Evolutionary conservation across 2,329 filamentous ascomycete species (phyloP), one percentile per base, ranked within the genome.

Genomic region (Hymenoscyphus repandus): DNA sequence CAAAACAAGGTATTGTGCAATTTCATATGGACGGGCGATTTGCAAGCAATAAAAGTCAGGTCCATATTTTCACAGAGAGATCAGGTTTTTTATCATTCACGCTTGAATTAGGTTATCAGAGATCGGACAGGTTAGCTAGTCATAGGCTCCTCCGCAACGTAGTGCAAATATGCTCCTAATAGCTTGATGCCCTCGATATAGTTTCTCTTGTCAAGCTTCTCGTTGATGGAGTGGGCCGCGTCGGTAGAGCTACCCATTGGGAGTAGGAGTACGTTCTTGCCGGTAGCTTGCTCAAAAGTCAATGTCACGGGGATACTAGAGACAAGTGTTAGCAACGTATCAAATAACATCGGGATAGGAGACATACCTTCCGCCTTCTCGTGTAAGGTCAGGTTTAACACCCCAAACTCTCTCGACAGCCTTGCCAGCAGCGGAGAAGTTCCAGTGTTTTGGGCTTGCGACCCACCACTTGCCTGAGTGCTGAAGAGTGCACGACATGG

Each of bases 391-490:
- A 22, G 93, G 93, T 74, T 90, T 79, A 49, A 96, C 86, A 48
- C 88, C 88, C 81, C 90, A 99, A 34, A 99, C 93, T 58, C 90
- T 83, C 76, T 97, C 86, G 32, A 93, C 90, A n/a, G 93, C 93
- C 79, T 96, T 97, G 66, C 86, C 83, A 12, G 93, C 93, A 22
- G 92, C 92, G 30, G 83, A 81, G 74, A 97, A 99, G 79, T 99
- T 99, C 90, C 93, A 97, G 79, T 99, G 92, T 74, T 95, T 93
- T 30, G 93, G 92, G 66, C 87, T 91, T 42, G 95, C 90, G 43
- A 95, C 90, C 93, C 93, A 99, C 93, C 93, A 99, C 74, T 96
- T 96, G 62, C 93, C 93, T 53, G 84, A 85, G 75, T 99, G 93
- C 72, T 92, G 85, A 52, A 91, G 78, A 66, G 78, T 83, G 47